A percentile compares a stretch with the other conserved stretches of the same genome.
Evolutionary conservation across 441 rosid genomes (phyloP).

Genomic region (Adansonia grandidieri): DNA sequence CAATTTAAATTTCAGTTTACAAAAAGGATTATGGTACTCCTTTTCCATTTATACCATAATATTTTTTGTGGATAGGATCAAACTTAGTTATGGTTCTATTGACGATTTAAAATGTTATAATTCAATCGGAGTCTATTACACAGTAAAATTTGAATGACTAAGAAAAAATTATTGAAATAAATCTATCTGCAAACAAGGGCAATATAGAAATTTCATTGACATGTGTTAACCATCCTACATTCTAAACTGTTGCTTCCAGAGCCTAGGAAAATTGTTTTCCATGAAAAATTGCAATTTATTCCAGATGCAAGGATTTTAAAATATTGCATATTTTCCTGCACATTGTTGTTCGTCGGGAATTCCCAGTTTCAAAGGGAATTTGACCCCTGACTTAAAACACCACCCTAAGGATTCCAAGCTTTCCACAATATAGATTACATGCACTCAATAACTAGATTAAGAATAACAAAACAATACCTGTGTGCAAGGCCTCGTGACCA

Average conservation of each 20-base stretch:
- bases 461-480: slow-evolving; percentile 43
- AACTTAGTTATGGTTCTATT: neutral
- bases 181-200: neutral
- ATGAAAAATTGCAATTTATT: neutral
- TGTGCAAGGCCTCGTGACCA: slow-evolving; percentile 95
- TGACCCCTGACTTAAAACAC: slow-evolving; percentile 4
- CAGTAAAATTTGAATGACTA: neutral
- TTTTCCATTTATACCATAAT: neutral
- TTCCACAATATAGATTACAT: neutral
- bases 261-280: slow-evolving; percentile 7
- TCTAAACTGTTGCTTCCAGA: neutral
- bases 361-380: slow-evolving; percentile 1
- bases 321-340: neutral
- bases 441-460: neutral
- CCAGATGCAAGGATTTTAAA: neutral
- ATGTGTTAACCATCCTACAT: neutral
- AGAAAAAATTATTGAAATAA: neutral
- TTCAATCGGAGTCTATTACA: neutral
- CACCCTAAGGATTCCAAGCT: neutral
- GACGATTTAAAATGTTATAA: neutral
- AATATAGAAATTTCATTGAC: neutral
- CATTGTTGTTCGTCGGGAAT: neutral
- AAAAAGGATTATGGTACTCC: slow-evolving; percentile 1
- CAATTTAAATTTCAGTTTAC: neutral
- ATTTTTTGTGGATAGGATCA: too few species aligned